A percentile compares a stretch with the other conserved stretches of the same genome.
phyloP scores from a whole-genome alignment of 352 stramenopile genomes.

The Proteromonas lacertae region DNA sequence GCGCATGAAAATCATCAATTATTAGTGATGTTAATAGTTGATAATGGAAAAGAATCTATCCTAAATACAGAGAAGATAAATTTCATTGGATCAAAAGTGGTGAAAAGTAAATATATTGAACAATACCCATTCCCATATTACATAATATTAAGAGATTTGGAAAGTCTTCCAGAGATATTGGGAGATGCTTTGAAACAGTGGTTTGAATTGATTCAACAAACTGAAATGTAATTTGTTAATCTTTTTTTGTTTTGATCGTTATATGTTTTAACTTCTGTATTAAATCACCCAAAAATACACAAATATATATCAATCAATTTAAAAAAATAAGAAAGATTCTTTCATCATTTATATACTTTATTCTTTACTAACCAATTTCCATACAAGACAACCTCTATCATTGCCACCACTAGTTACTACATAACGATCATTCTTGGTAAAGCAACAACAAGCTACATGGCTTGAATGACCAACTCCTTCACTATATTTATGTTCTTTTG shows the following conservation, averaged over 20 bases:
- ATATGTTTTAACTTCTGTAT: too few relatives aligned
- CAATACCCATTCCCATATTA: conserved; percentile 99
- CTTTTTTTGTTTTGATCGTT: too few relatives aligned
- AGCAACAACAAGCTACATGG: conserved; percentile 37
- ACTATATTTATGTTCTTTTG: background rate
- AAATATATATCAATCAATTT: too few relatives aligned
- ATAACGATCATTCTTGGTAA: conserved; percentile 19
- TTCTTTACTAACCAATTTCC: conserved; percentile 12
- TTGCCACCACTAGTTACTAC: conserved; percentile 30
- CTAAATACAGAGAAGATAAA: conserved; percentile 86
- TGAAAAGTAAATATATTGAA: conserved; percentile 70
- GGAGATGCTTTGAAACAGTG: conserved; percentile 92
- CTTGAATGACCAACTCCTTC: conserved; percentile 21
- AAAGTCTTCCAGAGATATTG: conserved; percentile 82
- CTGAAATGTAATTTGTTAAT: too few relatives aligned
- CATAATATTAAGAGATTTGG: conserved; percentile 69
- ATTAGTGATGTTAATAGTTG: conserved; percentile 81
- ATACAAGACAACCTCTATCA: conserved; percentile 38
- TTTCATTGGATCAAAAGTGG: conserved; percentile 69
- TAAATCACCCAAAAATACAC: too few relatives aligned
- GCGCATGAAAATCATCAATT: conserved; percentile 80
- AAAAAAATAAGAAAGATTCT: too few relatives aligned
- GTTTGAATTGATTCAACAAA: conserved; percentile 79
- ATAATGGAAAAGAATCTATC: conserved; percentile 63
- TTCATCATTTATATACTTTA: too few relatives aligned